Evolutionary conservation across 495 filamentous ascomycete genomes (phyloP), one percentile per base, ranked within the genome.

Genomic region (Podospora anserina): DNA sequence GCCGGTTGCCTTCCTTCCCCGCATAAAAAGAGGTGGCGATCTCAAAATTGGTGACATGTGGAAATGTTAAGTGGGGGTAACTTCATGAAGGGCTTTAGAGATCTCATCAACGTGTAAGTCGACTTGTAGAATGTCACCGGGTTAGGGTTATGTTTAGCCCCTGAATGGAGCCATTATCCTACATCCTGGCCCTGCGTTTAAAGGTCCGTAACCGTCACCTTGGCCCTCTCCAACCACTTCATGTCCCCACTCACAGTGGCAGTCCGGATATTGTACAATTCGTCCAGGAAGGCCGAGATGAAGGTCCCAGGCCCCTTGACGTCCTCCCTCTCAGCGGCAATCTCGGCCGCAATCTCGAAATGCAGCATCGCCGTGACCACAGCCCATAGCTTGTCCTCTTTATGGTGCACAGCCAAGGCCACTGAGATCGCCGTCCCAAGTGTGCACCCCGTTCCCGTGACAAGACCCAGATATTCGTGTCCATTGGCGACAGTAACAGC

Each of bases 391-490:
- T 86, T 89, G 73, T 92, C 88, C 7, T 80, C 78, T 4, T 79
- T 79, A 60, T 86, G 75, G 20, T 78, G 85, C 4, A 90, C 89
- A 28, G 96, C 71, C 72, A 88, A 90, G 27, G 91, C 88, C 39
- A 49, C 39, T 7, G 91, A 91, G 64, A 96, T 87, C 2, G 89
- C 86, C 2, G 92, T 93, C 6, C 94, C 93, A 9, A 99, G 83
- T 4, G 89, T 88, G 75, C 94, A 99, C 2, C 94, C 94, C 64
- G 88, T 94, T 64, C 94, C 95, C 0, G 94, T 97, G 23, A 97
- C 90, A 69, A 84, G 80, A n/a, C 89, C 90, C 0, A 97, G 85
- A 57, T 89, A 89, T 67, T 82, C 78, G 77, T 95, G 89, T 1
- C 95, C 94, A 74, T 97, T 97, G 19, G 82, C 78, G 13, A 97